Percentiles rank a stretch among this genome's conserved stretches.
phyloP scores from a whole-genome alignment of 768 basidiomycete species.

The Infundibulicybe gibba region DNA sequence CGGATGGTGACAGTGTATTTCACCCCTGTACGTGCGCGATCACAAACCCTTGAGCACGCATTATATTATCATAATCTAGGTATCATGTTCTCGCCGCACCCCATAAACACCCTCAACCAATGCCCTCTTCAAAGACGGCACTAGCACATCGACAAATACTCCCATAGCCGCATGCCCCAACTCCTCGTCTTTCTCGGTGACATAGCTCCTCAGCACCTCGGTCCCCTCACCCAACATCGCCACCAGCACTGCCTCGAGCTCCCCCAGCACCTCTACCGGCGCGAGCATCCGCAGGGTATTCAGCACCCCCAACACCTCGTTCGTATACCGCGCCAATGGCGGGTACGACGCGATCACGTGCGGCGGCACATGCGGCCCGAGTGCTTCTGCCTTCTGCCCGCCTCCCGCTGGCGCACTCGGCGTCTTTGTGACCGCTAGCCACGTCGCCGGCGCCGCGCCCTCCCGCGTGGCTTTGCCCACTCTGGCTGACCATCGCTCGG shows the following conservation, averaged over 20 bases:
- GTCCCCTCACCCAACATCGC: constrained; percentile 43
- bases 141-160: constrained; percentile 58
- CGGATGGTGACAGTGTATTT: no score
- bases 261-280: constrained; percentile 53
- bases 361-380: constrained; percentile 67
- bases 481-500: constrained; percentile 28
- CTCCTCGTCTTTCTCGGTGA: background rate
- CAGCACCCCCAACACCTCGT: constrained; percentile 67
- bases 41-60: no score
- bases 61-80: no score
- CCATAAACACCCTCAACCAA: constrained; percentile 77
- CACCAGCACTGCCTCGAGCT: constrained; percentile 51
- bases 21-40: no score
- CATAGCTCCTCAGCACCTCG: constrained; percentile 42
- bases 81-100: no score
- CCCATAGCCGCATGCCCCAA: constrained; percentile 36
- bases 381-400: no score
- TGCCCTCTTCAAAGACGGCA: constrained; percentile 70
- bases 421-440: constrained; percentile 35
- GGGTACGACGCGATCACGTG: constrained; percentile 69
- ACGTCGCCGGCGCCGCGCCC: constrained; percentile 38
- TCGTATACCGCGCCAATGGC: constrained; percentile 69
- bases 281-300: constrained; percentile 83
- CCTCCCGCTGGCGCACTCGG: constrained; percentile 19
- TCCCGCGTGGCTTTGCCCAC: constrained; percentile 11